A percentile compares a stretch with the other conserved stretches of the same genome.
Evolutionary conservation across 2,329 filamentous ascomycete species (phyloP).

Genomic region (Talaromyces marneffei): DNA sequence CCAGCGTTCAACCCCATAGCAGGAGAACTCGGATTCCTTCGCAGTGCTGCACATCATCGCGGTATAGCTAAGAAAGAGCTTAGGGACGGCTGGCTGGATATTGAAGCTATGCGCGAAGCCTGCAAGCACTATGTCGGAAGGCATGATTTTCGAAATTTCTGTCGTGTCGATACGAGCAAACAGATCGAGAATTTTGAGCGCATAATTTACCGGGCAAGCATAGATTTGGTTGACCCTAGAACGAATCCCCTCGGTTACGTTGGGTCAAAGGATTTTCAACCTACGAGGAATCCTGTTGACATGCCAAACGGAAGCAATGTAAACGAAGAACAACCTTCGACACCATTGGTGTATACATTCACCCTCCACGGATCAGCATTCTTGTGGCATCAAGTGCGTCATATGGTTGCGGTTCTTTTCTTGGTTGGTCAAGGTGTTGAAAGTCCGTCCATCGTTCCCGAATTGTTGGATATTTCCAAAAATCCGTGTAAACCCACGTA

Average conservation of each 20-base stretch:
- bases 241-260: slow-evolving; percentile 55
- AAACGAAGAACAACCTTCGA: slow-evolving; percentile 28
- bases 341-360: slow-evolving; percentile 73
- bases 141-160: slow-evolving; percentile 96
- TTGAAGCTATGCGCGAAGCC: slow-evolving; percentile 76
- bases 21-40: slow-evolving; percentile 46
- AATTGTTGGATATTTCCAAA: slow-evolving; percentile 65
- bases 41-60: slow-evolving; percentile 20
- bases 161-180: slow-evolving; percentile 86
- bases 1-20: slow-evolving; percentile 72
- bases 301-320: slow-evolving; percentile 31
- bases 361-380: slow-evolving; percentile 86
- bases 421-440: slow-evolving; percentile 85
- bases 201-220: slow-evolving; percentile 71
- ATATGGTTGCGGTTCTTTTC: slow-evolving; percentile 91
- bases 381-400: slow-evolving; percentile 95
- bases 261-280: slow-evolving; percentile 23
- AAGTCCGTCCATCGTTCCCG: slow-evolving; percentile 62
- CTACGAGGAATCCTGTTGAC: slow-evolving; percentile 26
- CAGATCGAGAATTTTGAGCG: slow-evolving; percentile 79
- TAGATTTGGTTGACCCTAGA: slow-evolving; percentile 60
- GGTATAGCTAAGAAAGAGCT: slow-evolving; percentile 23
- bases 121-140: slow-evolving; percentile 73
- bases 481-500: slow-evolving; percentile 78
- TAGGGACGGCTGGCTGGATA: slow-evolving; percentile 75